These are phyloP conservation scores for Conoideocrella luteorostrata DNA, from an alignment of 2,329 filamentous ascomycete genomes.

Conservation along the genomic window DNA sequence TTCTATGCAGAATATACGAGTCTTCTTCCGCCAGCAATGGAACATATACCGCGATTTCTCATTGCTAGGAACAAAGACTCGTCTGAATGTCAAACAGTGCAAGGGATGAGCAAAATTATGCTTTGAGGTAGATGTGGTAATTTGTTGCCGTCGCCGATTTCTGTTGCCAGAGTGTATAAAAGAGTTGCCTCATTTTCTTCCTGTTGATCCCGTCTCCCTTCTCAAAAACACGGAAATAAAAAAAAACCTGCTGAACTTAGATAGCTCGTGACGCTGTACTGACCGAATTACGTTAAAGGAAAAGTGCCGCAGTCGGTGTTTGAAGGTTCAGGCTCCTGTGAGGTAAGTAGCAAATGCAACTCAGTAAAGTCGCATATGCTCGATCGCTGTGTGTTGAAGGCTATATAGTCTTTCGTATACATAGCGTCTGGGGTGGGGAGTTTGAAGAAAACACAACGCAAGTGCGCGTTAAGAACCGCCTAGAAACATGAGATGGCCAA, in stretches of 20 bases:
- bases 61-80: neutral
- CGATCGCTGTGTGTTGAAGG: too few species aligned
- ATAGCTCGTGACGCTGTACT: neutral
- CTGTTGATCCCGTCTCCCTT: neutral
- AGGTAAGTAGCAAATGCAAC: too few species aligned
- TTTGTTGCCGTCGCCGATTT: conserved; percentile 18
- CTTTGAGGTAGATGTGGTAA: neutral
- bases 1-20: neutral
- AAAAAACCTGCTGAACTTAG: conserved; percentile 9
- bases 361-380: too few species aligned
- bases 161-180: conserved; percentile 28
- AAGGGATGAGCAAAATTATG: neutral
- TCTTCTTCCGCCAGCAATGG: neutral
- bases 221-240: conserved; percentile 5
- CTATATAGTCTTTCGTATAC: too few species aligned
- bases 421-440: too few species aligned
- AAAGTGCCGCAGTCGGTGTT: too few species aligned
- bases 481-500: too few species aligned
- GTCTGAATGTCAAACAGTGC: neutral
- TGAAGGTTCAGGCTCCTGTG: too few species aligned
- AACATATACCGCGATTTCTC: neutral
- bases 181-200: conserved; percentile 18
- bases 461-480: too few species aligned
- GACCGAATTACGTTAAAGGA: neutral
- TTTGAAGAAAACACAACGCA: too few species aligned